phyloP scores from a whole-genome alignment of 495 filamentous ascomycete species.

The Xylaria flabelliformis region DNA sequence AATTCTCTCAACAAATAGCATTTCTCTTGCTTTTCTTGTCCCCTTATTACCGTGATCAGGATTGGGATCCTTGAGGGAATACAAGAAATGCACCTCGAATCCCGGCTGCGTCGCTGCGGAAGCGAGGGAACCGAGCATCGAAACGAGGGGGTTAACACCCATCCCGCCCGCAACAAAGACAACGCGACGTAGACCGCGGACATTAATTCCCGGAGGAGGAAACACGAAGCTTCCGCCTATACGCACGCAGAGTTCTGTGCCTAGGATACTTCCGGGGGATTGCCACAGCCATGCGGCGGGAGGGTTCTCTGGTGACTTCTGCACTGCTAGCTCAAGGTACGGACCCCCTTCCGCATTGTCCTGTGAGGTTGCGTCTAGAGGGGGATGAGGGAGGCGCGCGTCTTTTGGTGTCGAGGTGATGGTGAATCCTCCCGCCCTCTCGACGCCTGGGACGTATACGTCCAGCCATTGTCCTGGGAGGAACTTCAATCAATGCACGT shows the following conservation, averaged over 20 bases:
- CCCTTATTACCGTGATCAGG: neutral
- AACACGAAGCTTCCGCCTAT: slow-evolving; percentile 83
- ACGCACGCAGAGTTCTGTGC: slow-evolving; percentile 65
- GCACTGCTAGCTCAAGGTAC: slow-evolving; percentile 78
- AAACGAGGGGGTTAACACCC: slow-evolving; percentile 74
- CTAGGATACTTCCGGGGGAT: slow-evolving; percentile 56
- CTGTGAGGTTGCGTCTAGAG: neutral
- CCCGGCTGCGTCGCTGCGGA: slow-evolving; percentile 18
- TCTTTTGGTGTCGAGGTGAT: slow-evolving; percentile 75
- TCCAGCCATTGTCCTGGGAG: slow-evolving; percentile 93
- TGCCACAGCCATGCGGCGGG: slow-evolving; percentile 64
- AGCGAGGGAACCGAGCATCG: slow-evolving; percentile 51
- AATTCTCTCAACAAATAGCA: slow-evolving; percentile 56
- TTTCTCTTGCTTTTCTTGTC: slow-evolving; percentile 22
- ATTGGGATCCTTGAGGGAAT: slow-evolving; percentile 46
- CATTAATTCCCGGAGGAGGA: slow-evolving; percentile 62
- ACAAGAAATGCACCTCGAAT: slow-evolving; percentile 46
- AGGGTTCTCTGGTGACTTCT: slow-evolving; percentile 68
- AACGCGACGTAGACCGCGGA: slow-evolving; percentile 55
- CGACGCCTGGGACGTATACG: slow-evolving; percentile 69
- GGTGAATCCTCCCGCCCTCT: slow-evolving; percentile 82
- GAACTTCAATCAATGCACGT: slow-evolving; percentile 57
- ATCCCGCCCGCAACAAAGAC: slow-evolving; percentile 84
- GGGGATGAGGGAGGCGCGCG: slow-evolving; percentile 44
- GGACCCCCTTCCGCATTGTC: neutral